Conservation (phyloP, 345 rosid species). For the Eucalyptus melliodora region DNA sequence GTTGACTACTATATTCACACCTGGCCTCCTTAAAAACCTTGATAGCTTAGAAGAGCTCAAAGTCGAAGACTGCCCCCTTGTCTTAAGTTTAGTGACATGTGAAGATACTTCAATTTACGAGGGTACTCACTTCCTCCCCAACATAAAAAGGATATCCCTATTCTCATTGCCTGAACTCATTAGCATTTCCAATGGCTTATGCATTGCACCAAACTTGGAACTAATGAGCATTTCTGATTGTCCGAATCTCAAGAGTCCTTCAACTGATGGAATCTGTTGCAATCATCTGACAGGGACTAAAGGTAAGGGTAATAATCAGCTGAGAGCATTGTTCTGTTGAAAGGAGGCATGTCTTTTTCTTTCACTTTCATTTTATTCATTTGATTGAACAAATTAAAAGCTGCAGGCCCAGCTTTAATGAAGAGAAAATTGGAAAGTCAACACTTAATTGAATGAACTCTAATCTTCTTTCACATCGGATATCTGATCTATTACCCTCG, state of each 20-base stretch:
- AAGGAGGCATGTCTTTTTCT: fast-evolving
- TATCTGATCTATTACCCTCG: no score
- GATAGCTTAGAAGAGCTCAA: no score
- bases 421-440: not conserved
- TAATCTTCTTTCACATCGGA: not conserved
- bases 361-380: no score
- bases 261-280: not conserved
- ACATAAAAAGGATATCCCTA: not conserved
- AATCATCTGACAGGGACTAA: not conserved
- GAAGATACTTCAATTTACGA: no score
- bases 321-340: not conserved
- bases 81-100: no score
- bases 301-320: not conserved
- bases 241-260: not conserved
- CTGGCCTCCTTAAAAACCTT: no score
- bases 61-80: no score
- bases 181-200: not conserved
- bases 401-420: not conserved
- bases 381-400: not conserved
- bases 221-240: not conserved
- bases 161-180: not conserved
- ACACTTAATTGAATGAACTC: not conserved
- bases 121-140: not conserved
- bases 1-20: no score
- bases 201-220: not conserved